phyloP scores from a whole-genome alignment of 2,329 filamentous ascomycete genomes.

The Ambrosiella beaveri region DNA sequence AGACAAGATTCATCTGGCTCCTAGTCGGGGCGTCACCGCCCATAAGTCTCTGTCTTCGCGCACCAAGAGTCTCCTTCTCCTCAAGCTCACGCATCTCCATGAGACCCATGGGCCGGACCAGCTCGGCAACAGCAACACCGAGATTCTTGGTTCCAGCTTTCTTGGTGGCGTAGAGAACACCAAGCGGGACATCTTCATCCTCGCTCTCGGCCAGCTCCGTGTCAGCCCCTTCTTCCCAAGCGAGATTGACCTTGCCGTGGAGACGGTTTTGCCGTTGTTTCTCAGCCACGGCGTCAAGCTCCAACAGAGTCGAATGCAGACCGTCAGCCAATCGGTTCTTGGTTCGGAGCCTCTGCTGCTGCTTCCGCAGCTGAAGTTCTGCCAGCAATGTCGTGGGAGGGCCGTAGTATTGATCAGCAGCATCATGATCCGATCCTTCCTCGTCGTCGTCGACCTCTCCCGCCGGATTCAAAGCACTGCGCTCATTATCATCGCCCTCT shows the following conservation, averaged over 20 bases:
- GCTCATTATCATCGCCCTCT: slow-evolving; percentile 6
- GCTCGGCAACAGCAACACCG: slow-evolving; percentile 31
- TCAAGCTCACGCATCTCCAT: slow-evolving; percentile 73
- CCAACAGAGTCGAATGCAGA: slow-evolving; percentile 77
- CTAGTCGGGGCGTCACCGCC: slow-evolving; percentile 31
- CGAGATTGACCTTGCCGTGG: slow-evolving; percentile 63
- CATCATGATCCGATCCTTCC: slow-evolving; percentile 24
- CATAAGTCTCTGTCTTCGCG: slow-evolving; percentile 55
- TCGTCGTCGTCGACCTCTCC: slow-evolving; percentile 10
- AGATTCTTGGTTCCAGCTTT: slow-evolving; percentile 31
- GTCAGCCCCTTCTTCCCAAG: slow-evolving; percentile 61
- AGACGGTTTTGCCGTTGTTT: slow-evolving; percentile 60
- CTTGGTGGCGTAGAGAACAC: slow-evolving; percentile 53
- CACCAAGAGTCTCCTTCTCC: slow-evolving; percentile 77
- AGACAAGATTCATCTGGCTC: slow-evolving; percentile 16
- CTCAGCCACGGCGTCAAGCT: slow-evolving; percentile 81
- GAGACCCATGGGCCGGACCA: slow-evolving; percentile 51
- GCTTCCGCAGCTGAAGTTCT: slow-evolving; percentile 79
- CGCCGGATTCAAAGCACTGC: not conserved
- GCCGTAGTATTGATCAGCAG: slow-evolving; percentile 41
- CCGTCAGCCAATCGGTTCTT: slow-evolving; percentile 52
- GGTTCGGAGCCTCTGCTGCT: slow-evolving; percentile 67
- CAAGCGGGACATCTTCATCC: slow-evolving; percentile 79
- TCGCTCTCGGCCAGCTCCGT: slow-evolving; percentile 30
- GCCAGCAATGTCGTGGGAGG: slow-evolving; percentile 80